Conservation (phyloP, 495 filamentous ascomycete species). For the Hyaloscypha variabilis region DNA sequence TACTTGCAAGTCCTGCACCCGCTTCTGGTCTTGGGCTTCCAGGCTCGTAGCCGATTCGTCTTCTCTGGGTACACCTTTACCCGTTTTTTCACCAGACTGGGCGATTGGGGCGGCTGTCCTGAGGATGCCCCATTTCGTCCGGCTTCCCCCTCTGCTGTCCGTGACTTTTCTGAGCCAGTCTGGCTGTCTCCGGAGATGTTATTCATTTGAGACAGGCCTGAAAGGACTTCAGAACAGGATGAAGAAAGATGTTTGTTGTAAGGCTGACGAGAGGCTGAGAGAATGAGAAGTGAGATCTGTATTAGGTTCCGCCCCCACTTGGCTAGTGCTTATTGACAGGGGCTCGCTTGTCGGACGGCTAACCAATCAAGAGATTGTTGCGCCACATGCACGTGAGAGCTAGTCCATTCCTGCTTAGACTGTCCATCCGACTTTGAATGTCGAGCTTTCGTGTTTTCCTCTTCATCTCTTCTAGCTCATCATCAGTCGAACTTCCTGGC, state of each 20-base stretch:
- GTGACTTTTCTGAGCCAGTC: neutral
- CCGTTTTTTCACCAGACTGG: neutral
- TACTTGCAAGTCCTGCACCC: slow-evolving; percentile 26
- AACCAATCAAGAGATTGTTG: neutral
- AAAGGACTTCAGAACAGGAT: neutral
- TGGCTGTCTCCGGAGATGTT: neutral
- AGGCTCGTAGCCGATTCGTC: neutral
- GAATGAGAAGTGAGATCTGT: neutral
- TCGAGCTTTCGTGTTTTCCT: neutral
- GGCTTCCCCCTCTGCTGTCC: neutral
- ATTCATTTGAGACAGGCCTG: neutral
- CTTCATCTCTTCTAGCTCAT: neutral
- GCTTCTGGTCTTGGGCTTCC: slow-evolving; percentile 9
- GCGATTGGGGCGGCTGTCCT: neutral
- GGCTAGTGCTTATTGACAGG: neutral
- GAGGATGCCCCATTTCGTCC: neutral
- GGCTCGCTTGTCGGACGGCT: neutral
- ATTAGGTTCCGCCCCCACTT: neutral
- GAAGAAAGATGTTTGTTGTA: neutral
- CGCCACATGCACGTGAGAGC: neutral
- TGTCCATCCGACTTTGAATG: neutral
- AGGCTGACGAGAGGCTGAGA: neutral
- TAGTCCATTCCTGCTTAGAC: neutral
- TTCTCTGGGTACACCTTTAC: slow-evolving; percentile 5
- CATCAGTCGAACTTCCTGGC: neutral